A percentile compares a stretch with the other conserved stretches of the same genome.
phyloP scores from a whole-genome alignment of 371 early-diverging fungal genomes.

The Blakeslea trispora region DNA sequence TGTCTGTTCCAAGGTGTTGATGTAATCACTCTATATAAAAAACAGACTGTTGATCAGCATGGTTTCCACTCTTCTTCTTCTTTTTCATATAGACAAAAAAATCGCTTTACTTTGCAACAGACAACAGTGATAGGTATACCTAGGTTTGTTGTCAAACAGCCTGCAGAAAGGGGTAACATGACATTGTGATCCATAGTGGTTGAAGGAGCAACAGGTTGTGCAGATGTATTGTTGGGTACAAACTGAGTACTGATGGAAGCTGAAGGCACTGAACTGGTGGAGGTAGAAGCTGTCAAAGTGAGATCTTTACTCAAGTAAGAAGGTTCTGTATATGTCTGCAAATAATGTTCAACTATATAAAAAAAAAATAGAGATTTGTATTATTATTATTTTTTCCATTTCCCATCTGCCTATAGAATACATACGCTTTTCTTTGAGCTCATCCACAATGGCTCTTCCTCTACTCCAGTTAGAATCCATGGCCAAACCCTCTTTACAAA shows the following conservation, averaged over 20 bases:
- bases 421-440: slow-evolving; percentile 66
- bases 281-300: slow-evolving; percentile 24
- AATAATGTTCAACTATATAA: slow-evolving; percentile 49
- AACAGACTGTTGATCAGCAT: neutral
- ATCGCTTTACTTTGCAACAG: slow-evolving; percentile 76
- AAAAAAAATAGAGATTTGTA: neutral
- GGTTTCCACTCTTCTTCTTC: too few relatives aligned
- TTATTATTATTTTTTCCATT: neutral
- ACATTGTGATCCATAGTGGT: slow-evolving; percentile 38
- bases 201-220: slow-evolving; percentile 6
- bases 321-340: slow-evolving; percentile 56
- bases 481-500: slow-evolving; percentile 47
- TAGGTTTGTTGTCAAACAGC: slow-evolving; percentile 76
- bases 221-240: neutral
- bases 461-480: slow-evolving; percentile 43
- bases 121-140: slow-evolving; percentile 86
- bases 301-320: slow-evolving; percentile 6
- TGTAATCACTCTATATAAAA: slow-evolving; percentile 69
- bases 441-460: slow-evolving; percentile 66
- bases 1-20: slow-evolving; percentile 73
- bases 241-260: slow-evolving; percentile 2
- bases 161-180: slow-evolving; percentile 69
- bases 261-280: slow-evolving; percentile 24
- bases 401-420: neutral
- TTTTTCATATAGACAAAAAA: neutral